phyloP scores from a whole-genome alignment of 306 rosid species.

The Inga laurina region DNA sequence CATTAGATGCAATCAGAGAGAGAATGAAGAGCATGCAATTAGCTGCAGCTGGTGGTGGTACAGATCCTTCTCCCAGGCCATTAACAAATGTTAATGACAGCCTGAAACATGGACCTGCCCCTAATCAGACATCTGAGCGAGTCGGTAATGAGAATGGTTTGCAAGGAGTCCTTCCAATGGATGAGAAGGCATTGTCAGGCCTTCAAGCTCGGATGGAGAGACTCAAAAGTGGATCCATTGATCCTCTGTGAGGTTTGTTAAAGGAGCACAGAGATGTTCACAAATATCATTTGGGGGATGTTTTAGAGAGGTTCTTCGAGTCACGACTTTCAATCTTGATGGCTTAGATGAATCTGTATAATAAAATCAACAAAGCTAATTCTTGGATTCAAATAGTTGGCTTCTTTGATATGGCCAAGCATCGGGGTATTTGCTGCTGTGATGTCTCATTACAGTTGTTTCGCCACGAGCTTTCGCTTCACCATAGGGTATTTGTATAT shows the following conservation, averaged over 20 bases:
- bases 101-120: constrained; percentile 57
- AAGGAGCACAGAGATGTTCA: not conserved
- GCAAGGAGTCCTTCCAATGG: constrained; percentile 88
- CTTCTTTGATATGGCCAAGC: constrained; percentile 37
- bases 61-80: constrained; percentile 65
- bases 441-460: constrained; percentile 35
- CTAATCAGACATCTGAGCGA: constrained; percentile 57
- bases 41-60: constrained; percentile 75
- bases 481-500: constrained; percentile 42
- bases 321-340: constrained; percentile 26
- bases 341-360: constrained; percentile 39
- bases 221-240: constrained; percentile 89
- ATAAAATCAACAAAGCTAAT: constrained; percentile 25
- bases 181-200: constrained; percentile 91
- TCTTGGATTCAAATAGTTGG: constrained; percentile 26
- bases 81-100: constrained; percentile 62
- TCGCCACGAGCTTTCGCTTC: constrained; percentile 12
- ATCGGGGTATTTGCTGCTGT: constrained; percentile 35
- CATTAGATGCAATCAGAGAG: constrained; percentile 93
- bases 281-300: not conserved
- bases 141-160: constrained; percentile 53
- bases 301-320: constrained; percentile 9
- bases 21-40: constrained; percentile 96
- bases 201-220: constrained; percentile 99
- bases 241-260: constrained; percentile 47